Base-by-base conservation (phyloP, 257 asterid genomes). In the Linaria vulgaris region DNA sequence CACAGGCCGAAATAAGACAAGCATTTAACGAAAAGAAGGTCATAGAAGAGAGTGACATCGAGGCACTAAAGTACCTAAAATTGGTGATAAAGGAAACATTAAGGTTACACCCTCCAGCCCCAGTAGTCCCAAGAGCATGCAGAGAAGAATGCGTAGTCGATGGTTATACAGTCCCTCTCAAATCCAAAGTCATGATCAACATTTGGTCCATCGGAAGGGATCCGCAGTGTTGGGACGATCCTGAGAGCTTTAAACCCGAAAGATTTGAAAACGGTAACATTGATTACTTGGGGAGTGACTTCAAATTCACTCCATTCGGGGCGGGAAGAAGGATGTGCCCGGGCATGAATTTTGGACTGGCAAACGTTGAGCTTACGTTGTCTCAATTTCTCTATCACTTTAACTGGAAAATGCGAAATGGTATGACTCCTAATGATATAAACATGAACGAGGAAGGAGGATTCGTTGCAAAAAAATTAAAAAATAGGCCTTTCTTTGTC, bases 1-100 rank as follows among this genome's bases (percentile, higher is more conserved):
- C 25, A 58, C 63, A 58, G 19, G n/a, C 63, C 5, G 63, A 58
- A 16, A 30, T 58, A 37, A 16, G 49, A 34, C 27, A 58, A 34
- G 63, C 10, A 20, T 34, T 58, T 19, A 34, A 58, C 4, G 63
- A 25, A 58, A 58, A 20, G 27, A 52, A 52, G 14, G 21, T 13
- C 4, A 12, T 52, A 0, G 58, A 52, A 14, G 31, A 52, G 37
- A 52, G n/a, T 12, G 34, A 52, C 21, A 13, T 52, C 17, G 37
- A 52, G 21, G 22, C 19, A 24, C 14, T 21, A 1, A 52, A 52
- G 37, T 52, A 52, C 12, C 58, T 52, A 5, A 52, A 52, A 20
- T 20, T 47, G 19, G 22, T 47, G 12, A 20, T 47, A 1, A 47
- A 47, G 12, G 53, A 47, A 47, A n/a, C 53, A n/a, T 19, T 47